Base-by-base conservation (phyloP, 768 basidiomycete genomes). In the Lentinula lateritia region DNA sequence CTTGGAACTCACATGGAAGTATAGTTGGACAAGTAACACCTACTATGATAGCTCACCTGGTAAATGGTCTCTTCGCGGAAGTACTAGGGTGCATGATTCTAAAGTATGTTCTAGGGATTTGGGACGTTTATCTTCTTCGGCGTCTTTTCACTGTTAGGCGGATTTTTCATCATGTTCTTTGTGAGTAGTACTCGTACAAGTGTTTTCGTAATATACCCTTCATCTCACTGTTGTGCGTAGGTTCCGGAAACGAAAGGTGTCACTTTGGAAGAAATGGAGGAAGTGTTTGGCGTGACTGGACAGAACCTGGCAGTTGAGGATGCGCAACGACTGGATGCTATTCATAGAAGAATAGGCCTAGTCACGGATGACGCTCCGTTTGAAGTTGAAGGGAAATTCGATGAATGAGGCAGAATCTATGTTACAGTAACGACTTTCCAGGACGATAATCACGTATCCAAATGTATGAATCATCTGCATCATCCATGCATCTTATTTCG, bases 71-170 rank as follows among this genome's bases (percentile, higher is more conserved):
- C 34, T 9, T 16, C 18, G 13, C 73, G n/a, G 76, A 28, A 28
- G 28, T 28, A 28, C 28, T 86, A 56, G 76, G 90, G 39, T 74
- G 53, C 6, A n/a, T 41, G 18, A 18, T 16, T 43, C 28, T 42
- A 12, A 23, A 18, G 38, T 16, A n/a, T 1, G 35, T 13, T 39
- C 15, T 28, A 59, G 58, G 45, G 80, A 20, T 90, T 83, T 68
- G 87, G 87, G 10, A 90, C 89, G 1, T 91, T 91, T 68, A 78
- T 92, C 46, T 87, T 90, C 76, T 91, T 90, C 69, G 88, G 88
- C 48, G 84, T 86, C 67, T 85, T 90, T 72, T 88, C 88, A 0
- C 75, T 90, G 69, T 57, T 89, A 50, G 89, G 89, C 53, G 86
- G 84, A 18, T 60, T 88, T 16, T 88, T 90, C 72, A 75, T 92